phyloP scores from a whole-genome alignment of 768 basidiomycete genomes.

The Termitomyces sp. region DNA sequence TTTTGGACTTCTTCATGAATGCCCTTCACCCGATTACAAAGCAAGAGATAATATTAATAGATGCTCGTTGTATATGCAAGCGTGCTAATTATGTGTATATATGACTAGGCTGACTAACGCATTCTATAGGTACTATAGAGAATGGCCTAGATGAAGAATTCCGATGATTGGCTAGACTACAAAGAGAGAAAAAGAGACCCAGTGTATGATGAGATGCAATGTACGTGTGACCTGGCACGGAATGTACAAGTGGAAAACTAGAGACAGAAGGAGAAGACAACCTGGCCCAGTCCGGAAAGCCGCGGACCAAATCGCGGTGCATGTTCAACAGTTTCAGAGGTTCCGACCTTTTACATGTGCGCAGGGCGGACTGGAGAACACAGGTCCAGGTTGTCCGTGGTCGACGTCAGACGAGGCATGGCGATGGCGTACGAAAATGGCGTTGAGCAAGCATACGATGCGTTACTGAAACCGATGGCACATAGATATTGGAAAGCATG shows the following conservation, averaged over 20 bases:
- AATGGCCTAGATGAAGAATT: neutral
- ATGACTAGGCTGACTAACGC: slow-evolving; percentile 7
- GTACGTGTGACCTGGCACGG: slow-evolving; percentile 1
- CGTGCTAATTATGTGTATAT: slow-evolving; percentile 7
- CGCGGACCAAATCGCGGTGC: slow-evolving; percentile 5
- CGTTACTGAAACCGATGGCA: neutral
- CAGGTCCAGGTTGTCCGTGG: neutral
- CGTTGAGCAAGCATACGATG: neutral
- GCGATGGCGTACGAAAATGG: neutral
- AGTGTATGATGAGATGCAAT: neutral
- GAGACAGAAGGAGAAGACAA: neutral
- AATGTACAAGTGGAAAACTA: neutral
- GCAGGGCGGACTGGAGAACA: neutral
- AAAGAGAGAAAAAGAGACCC: neutral
- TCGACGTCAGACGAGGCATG: neutral
- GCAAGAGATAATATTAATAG: neutral
- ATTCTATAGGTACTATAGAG: slow-evolving; percentile 2
- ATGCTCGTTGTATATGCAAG: neutral
- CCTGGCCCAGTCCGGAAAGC: neutral
- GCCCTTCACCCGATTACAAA: too few species aligned
- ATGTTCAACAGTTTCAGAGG: slow-evolving; percentile 1
- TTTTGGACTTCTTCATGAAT: too few species aligned
- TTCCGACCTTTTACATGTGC: neutral
- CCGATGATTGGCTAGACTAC: neutral
- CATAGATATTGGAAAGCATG: slow-evolving; percentile 12